Conservation (phyloP, 2,329 filamentous ascomycete species). For the Pseudogymnoascus sp. region DNA sequence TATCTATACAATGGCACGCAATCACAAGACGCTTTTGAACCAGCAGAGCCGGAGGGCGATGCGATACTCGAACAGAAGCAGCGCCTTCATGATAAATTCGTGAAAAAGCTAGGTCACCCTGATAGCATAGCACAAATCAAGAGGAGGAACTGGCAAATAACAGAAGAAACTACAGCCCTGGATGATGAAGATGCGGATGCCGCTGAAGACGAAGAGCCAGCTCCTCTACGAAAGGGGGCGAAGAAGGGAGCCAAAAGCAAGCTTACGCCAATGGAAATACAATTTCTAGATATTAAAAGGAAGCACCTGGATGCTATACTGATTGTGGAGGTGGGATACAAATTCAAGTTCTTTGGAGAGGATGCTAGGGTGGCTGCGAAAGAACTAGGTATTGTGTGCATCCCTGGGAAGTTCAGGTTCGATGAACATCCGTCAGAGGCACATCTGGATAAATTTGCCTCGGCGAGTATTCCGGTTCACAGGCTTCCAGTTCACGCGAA, state of each 20-base stretch:
- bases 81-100: conserved; percentile 72
- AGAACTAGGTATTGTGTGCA: conserved; percentile 89
- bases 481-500: conserved; percentile 90
- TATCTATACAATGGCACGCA: conserved; percentile 42
- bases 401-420: conserved; percentile 88
- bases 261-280: conserved; percentile 87
- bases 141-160: conserved; percentile 46
- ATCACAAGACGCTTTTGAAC: conserved; percentile 19
- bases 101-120: conserved; percentile 80
- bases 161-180: conserved; percentile 41
- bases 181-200: conserved; percentile 46
- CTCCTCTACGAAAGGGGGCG: conserved; percentile 41
- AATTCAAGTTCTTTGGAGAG: conserved; percentile 94
- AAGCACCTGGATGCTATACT: conserved; percentile 84
- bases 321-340: conserved; percentile 94
- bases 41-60: conserved; percentile 41
- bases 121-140: conserved; percentile 68
- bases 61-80: conserved; percentile 52
- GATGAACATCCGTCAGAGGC: conserved; percentile 92
- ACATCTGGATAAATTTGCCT: conserved; percentile 85
- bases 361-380: conserved; percentile 85
- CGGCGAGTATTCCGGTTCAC: conserved; percentile 90
- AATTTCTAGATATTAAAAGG: conserved; percentile 88
- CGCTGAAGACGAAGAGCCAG: conserved; percentile 48
- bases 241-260: conserved; percentile 73